Percentiles rank a stretch among this genome's conserved stretches.
Conservation (phyloP, 495 filamentous ascomycete genomes). For the Parathielavia hyrcaniae region DNA sequence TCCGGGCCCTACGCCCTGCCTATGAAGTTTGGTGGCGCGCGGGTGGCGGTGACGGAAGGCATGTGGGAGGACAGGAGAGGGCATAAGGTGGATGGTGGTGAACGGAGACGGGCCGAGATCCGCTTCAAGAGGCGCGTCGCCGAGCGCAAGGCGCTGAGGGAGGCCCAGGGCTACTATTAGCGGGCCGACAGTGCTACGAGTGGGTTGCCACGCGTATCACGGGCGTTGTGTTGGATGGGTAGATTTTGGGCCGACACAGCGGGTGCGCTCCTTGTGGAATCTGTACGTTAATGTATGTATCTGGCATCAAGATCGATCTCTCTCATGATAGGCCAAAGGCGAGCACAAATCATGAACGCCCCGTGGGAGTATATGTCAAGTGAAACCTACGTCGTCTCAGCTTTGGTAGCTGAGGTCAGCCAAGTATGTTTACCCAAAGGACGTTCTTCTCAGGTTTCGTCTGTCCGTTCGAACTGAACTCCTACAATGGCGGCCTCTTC, state of each 20-base stretch:
- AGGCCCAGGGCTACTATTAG: slow-evolving; percentile 30
- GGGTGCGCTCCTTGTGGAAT: slow-evolving; percentile 20
- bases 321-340: not conserved
- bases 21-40: slow-evolving; percentile 59
- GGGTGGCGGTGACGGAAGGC: slow-evolving; percentile 66
- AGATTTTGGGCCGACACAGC: not conserved
- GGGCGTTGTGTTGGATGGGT: not conserved
- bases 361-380: no score
- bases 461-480: not conserved
- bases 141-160: slow-evolving; percentile 42
- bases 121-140: slow-evolving; percentile 50
- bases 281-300: slow-evolving; percentile 25
- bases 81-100: slow-evolving; percentile 92
- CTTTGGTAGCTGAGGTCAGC: no score
- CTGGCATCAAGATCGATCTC: not conserved
- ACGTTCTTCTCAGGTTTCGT: no score
- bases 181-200: not conserved
- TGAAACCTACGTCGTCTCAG: no score
- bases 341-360: no score
- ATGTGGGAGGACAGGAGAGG: slow-evolving; percentile 84
- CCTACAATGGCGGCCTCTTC: not conserved
- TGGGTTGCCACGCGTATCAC: slow-evolving; percentile 2
- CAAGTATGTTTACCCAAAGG: no score
- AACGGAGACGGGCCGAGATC: slow-evolving; percentile 79
- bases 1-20: slow-evolving; percentile 61